Conservation (phyloP, 257 asterid species). For the Solanum lycopersicoides region DNA sequence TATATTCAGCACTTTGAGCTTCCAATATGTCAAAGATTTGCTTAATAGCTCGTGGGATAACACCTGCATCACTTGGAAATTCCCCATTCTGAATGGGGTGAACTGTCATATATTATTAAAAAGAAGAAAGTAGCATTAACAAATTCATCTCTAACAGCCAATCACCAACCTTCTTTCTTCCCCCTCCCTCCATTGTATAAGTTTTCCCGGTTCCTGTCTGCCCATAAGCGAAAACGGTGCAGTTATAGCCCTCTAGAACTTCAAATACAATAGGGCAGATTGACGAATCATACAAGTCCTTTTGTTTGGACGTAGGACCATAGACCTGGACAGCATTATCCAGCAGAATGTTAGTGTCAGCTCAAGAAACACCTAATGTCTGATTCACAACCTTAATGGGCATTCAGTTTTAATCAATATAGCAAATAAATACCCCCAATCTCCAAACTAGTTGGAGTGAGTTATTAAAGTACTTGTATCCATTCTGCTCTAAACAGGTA, state of each 20-base stretch:
- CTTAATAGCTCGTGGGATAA: conserved; percentile 94
- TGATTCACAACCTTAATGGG: background rate
- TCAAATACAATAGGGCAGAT: conserved; percentile 86
- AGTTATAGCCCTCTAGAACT: conserved; percentile 94
- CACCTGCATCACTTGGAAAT: conserved; percentile 95
- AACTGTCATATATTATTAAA: conserved; percentile 7
- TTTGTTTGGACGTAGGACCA: conserved; percentile 88
- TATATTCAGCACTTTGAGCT: conserved; percentile 89
- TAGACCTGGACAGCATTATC: conserved; percentile 48
- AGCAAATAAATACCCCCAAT: background rate
- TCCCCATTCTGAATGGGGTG: conserved; percentile 72
- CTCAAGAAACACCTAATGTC: background rate
- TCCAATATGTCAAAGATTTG: conserved; percentile 90
- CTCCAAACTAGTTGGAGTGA: background rate
- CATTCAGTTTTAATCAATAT: background rate
- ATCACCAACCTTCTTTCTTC: conserved; percentile 67
- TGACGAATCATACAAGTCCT: conserved; percentile 82
- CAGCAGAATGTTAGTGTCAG: background rate
- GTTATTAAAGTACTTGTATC: background rate
- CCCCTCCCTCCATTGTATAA: conserved; percentile 99
- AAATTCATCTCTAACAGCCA: background rate
- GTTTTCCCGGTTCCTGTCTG: conserved; percentile 99
- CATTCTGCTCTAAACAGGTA: background rate
- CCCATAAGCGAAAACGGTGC: conserved; percentile 99
- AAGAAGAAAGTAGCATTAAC: background rate